Percentiles rank a stretch among this genome's conserved stretches.
These are phyloP conservation scores for Solanum chacoense DNA, from an alignment of 305 asterid species.

Conservation along the genomic window DNA sequence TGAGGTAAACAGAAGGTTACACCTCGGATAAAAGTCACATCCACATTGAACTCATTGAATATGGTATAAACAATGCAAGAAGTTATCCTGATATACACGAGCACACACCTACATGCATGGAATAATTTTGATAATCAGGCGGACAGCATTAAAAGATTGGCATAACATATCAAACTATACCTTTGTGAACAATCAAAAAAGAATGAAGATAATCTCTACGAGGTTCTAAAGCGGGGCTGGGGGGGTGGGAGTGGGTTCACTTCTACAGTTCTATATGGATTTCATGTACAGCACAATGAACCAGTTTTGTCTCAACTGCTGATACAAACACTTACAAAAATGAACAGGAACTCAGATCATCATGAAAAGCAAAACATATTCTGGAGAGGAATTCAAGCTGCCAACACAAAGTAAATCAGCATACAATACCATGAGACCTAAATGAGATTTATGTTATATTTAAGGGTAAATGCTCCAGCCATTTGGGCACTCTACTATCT, in stretches of 20 bases:
- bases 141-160: neutral
- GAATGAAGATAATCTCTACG: neutral
- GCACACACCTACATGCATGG: neutral
- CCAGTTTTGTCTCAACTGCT: conserved; percentile 14
- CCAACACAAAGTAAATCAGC: conserved; percentile 28
- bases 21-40: neutral
- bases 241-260: neutral
- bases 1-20: neutral
- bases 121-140: neutral
- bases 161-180: neutral
- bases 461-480: neutral
- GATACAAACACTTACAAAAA: neutral
- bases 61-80: neutral
- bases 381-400: conserved; percentile 37
- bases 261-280: neutral
- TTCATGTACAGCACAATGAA: conserved; percentile 9
- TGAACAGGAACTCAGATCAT: conserved; percentile 13
- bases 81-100: neutral
- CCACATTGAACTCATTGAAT: neutral
- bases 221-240: neutral
- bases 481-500: conserved; percentile 7
- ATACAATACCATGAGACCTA: conserved; percentile 8
- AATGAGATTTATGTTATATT: conserved; percentile 5
- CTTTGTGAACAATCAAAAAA: neutral
- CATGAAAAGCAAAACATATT: conserved; percentile 15